phyloP scores from a whole-genome alignment of 352 stramenopile species.

The Hyaloperonospora arabidopsidis region DNA sequence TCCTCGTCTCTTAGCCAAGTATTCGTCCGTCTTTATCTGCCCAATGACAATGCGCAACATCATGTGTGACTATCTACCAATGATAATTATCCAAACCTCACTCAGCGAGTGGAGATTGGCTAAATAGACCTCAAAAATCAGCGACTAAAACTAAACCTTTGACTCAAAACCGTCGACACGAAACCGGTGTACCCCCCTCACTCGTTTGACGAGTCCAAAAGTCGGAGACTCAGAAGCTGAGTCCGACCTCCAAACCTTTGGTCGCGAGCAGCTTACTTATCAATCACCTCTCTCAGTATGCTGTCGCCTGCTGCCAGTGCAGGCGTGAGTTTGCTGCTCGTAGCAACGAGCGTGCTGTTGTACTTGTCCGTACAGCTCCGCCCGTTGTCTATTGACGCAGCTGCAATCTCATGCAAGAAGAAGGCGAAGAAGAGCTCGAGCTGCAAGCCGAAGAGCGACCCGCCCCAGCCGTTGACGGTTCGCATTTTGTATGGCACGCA shows the following conservation, averaged over 20 bases:
- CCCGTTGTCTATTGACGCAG: slow-evolving; percentile 13
- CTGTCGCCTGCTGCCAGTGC: slow-evolving; percentile 28
- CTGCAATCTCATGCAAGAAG: slow-evolving; percentile 10
- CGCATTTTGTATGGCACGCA: slow-evolving; percentile 84
- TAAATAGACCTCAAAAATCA: too few relatives aligned
- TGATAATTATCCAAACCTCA: too few relatives aligned
- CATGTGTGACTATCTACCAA: too few relatives aligned
- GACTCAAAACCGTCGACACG: too few relatives aligned
- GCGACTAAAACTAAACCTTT: too few relatives aligned
- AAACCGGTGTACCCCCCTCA: too few relatives aligned
- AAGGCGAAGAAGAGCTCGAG: slow-evolving; percentile 19
- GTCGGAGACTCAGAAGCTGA: neutral
- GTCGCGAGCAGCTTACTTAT: neutral
- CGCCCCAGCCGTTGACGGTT: slow-evolving; percentile 41
- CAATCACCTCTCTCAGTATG: slow-evolving; percentile 13
- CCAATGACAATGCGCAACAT: too few relatives aligned
- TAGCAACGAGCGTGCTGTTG: slow-evolving; percentile 43
- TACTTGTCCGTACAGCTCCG: slow-evolving; percentile 19
- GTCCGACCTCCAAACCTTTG: neutral
- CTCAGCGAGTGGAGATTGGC: too few relatives aligned
- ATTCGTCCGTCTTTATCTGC: too few relatives aligned
- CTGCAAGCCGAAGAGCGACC: slow-evolving; percentile 7
- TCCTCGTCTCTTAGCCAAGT: too few relatives aligned
- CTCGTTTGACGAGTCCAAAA: too few relatives aligned
- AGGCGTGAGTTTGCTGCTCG: slow-evolving; percentile 42